A percentile compares a stretch with the other conserved stretches of the same genome.
phyloP scores from a whole-genome alignment of 2,329 filamentous ascomycete species.

The Paracoccidioides lutzii region DNA sequence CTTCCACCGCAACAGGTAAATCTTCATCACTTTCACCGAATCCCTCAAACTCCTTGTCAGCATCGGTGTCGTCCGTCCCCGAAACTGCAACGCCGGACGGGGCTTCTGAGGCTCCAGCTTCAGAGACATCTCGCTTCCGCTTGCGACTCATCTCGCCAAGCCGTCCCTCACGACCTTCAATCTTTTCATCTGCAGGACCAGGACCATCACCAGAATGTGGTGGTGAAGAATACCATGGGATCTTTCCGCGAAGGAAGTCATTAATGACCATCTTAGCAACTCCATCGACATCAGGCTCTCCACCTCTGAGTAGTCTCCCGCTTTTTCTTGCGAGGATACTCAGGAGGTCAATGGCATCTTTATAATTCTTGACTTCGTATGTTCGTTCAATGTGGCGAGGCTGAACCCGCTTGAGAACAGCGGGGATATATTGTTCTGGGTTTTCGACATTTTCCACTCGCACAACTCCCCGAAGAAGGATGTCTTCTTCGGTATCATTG shows the following conservation, averaged over 20 bases:
- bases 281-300: constrained; percentile 89
- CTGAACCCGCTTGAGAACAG: constrained; percentile 68
- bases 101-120: constrained; percentile 23
- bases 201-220: constrained; percentile 41
- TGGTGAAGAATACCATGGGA: constrained; percentile 88
- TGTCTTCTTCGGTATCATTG: constrained; percentile 71
- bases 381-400: constrained; percentile 81
- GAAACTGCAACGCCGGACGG: constrained; percentile 16
- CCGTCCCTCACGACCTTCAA: constrained; percentile 62
- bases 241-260: constrained; percentile 87
- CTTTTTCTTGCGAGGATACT: constrained; percentile 77
- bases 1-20: neutral
- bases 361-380: constrained; percentile 74
- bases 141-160: constrained; percentile 72
- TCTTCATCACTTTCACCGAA: constrained; percentile 32
- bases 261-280: constrained; percentile 96
- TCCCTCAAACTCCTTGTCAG: constrained; percentile 32
- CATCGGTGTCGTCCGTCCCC: constrained; percentile 27
- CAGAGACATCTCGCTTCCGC: constrained; percentile 55
- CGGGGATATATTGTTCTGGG: constrained; percentile 87
- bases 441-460: constrained; percentile 93
- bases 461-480: constrained; percentile 80
- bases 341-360: constrained; percentile 66
- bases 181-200: constrained; percentile 31
- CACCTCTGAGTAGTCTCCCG: constrained; percentile 74